Evolutionary conservation across 2,329 filamentous ascomycete genomes (phyloP), one percentile per base, ranked within the genome.

Genomic region (Teratosphaeria nubilosa): DNA sequence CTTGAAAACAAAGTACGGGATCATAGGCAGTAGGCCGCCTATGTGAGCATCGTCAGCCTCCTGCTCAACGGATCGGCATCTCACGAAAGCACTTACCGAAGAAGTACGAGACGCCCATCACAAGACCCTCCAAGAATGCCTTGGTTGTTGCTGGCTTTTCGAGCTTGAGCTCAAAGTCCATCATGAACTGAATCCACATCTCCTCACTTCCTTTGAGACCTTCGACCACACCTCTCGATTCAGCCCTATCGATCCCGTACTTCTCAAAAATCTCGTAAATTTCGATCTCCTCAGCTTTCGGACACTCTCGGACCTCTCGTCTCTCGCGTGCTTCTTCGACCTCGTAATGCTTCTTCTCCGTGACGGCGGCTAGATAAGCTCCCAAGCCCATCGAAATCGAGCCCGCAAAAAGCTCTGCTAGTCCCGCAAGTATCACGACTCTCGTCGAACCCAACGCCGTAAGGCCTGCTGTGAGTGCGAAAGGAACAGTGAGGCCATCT

Each of bases 301-400:
- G 76, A 58, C 72, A 70, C 54, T 75, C 69, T 53, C 68, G 69
- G 16, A 81, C 75, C 61, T 79, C 76, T 51, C 70, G 69, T 37
- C 70, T 60, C 65, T 81, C 78, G 51, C 77, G 75, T 57, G 70
- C 68, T 61, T 78, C 75, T 63, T 81, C 78, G 16, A 77, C 77
- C 56, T 77, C 73, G 69, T 80, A 81, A 62, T 77, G 76, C 62
- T 78, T 76, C 51, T 64, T 61, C 67, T 86, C 82, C 0, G 82
- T 83, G 50, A 78, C 75, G 30, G 84, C 85, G 9, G 86, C 86
- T 1, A 91, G 77, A 69, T 87, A 90, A 6, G 85, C 87, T 25
- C 87, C 86, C 5, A 91, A 76, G 1, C 87, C 87, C 88, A 91
- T 91, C 56, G 82, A 86, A 64, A 91, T 89, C 64, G 85, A 84